Evolutionary conservation across 75 land plant species (phyloP).

Genomic region (Azolla pinnata): DNA sequence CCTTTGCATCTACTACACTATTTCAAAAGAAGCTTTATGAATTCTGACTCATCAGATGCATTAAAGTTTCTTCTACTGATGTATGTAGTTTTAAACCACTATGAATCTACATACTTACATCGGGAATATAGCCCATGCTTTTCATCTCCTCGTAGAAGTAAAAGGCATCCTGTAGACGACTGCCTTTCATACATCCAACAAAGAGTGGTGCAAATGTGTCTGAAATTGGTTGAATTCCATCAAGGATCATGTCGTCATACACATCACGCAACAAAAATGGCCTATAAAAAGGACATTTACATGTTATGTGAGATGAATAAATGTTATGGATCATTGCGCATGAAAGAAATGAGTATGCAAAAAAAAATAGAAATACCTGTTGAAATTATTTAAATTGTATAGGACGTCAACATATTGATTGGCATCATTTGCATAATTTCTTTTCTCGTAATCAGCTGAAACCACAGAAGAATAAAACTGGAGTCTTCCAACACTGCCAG

Average conservation of each 20-base stretch:
- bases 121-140: slow-evolving; percentile 74
- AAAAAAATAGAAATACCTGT: slow-evolving; percentile 42
- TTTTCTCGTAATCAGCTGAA: slow-evolving; percentile 36
- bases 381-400: slow-evolving; percentile 37
- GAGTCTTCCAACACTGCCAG: neutral
- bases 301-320: too few species aligned
- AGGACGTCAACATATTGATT: slow-evolving; percentile 71
- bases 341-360: too few species aligned
- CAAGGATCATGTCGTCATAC: slow-evolving; percentile 88
- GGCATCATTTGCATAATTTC: slow-evolving; percentile 73
- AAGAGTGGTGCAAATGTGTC: slow-evolving; percentile 64
- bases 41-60: too few species aligned
- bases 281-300: slow-evolving; percentile 23
- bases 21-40: too few species aligned
- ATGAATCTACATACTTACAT: slow-evolving; percentile 55
- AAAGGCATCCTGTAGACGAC: slow-evolving; percentile 72
- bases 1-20: too few species aligned
- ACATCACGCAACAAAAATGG: slow-evolving; percentile 68
- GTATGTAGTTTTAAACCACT: too few species aligned
- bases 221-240: slow-evolving; percentile 72
- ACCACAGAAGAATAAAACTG: slow-evolving; percentile 6
- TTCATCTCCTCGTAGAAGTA: slow-evolving; percentile 87
- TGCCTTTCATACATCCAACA: slow-evolving; percentile 73
- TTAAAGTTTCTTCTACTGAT: too few species aligned
- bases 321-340: too few species aligned